These are phyloP conservation scores for Globisporangium radiosum DNA, from an alignment of 352 stramenopile species.

Conservation along the genomic window DNA sequence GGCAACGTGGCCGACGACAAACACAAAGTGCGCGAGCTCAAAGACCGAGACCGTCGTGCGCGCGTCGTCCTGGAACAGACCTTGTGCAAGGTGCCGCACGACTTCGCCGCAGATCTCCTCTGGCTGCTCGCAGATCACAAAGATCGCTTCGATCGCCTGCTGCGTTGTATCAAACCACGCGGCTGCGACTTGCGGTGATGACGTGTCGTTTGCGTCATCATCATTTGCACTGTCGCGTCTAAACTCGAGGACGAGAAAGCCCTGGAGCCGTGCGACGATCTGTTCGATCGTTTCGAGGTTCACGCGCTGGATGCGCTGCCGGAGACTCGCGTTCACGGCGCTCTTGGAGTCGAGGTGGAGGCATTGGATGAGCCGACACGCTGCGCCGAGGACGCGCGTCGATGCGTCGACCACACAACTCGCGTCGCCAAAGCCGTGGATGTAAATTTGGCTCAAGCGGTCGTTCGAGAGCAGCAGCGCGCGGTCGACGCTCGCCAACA, in stretches of 20 bases:
- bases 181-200: slow-evolving; percentile 14
- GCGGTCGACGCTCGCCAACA: slow-evolving; percentile 62
- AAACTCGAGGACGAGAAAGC: slow-evolving; percentile 85
- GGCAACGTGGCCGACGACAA: slow-evolving; percentile 93
- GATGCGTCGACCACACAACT: slow-evolving; percentile 39
- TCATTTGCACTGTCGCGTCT: slow-evolving; percentile 17
- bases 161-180: slow-evolving; percentile 92
- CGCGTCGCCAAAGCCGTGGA: slow-evolving; percentile 49
- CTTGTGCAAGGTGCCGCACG: slow-evolving; percentile 54
- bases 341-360: slow-evolving; percentile 50
- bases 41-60: slow-evolving; percentile 57
- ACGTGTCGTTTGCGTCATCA: no score
- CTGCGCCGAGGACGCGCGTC: slow-evolving; percentile 50
- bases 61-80: slow-evolving; percentile 50
- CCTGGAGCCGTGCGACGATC: slow-evolving; percentile 85
- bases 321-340: slow-evolving; percentile 25
- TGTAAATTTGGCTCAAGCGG: slow-evolving; percentile 41
- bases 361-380: slow-evolving; percentile 57
- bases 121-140: slow-evolving; percentile 85
- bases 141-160: slow-evolving; percentile 90
- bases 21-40: slow-evolving; percentile 91
- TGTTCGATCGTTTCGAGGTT: slow-evolving; percentile 86
- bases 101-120: slow-evolving; percentile 78
- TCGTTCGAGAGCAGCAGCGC: slow-evolving; percentile 59
- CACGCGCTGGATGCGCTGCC: slow-evolving; percentile 50